phyloP scores from a whole-genome alignment of 2,329 filamentous ascomycete species.

The Phialocephala subalpina region DNA sequence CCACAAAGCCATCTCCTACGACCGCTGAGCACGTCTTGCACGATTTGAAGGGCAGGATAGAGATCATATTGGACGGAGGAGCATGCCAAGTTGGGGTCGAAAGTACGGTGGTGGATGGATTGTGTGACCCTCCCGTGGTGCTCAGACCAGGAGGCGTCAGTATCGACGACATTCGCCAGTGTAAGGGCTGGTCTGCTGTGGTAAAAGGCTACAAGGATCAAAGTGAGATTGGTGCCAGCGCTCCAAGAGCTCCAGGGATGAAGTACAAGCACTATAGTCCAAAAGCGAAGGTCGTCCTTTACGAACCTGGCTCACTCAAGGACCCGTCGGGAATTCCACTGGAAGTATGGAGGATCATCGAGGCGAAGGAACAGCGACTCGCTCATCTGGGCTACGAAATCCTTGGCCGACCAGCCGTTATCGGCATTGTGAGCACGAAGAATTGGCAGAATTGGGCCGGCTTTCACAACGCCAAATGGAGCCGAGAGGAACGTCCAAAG shows the following conservation, averaged over 20 bases:
- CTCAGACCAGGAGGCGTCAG: conserved; percentile 88
- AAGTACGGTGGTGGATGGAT: conserved; percentile 94
- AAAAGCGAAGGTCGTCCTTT: conserved; percentile 84
- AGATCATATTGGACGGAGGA: conserved; percentile 89
- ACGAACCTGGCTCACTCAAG: conserved; percentile 62
- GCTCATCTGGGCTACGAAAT: conserved; percentile 26
- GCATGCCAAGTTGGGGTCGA: conserved; percentile 89
- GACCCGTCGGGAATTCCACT: conserved; percentile 30
- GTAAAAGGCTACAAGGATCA: conserved; percentile 81
- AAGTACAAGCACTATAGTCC: conserved; percentile 99
- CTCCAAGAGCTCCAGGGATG: conserved; percentile 92
- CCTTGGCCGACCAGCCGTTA: conserved; percentile 22
- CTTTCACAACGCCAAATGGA: conserved; percentile 24
- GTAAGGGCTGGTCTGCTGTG: conserved; percentile 83
- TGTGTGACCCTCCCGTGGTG: conserved; percentile 81
- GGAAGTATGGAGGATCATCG: conserved; percentile 21
- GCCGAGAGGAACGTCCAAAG: neutral
- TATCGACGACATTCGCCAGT: conserved; percentile 77
- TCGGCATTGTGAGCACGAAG: conserved; percentile 51
- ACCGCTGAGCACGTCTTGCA: conserved; percentile 88
- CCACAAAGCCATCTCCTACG: conserved; percentile 91
- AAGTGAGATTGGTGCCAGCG: conserved; percentile 68
- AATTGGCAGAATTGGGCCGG: conserved; percentile 45
- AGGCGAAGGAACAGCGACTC: conserved; percentile 18
- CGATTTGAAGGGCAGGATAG: conserved; percentile 83